Evolutionary conservation across 2,329 filamentous ascomycete genomes (phyloP), one percentile per base, ranked within the genome.

Genomic region (Aureobasidium melanogenum): DNA sequence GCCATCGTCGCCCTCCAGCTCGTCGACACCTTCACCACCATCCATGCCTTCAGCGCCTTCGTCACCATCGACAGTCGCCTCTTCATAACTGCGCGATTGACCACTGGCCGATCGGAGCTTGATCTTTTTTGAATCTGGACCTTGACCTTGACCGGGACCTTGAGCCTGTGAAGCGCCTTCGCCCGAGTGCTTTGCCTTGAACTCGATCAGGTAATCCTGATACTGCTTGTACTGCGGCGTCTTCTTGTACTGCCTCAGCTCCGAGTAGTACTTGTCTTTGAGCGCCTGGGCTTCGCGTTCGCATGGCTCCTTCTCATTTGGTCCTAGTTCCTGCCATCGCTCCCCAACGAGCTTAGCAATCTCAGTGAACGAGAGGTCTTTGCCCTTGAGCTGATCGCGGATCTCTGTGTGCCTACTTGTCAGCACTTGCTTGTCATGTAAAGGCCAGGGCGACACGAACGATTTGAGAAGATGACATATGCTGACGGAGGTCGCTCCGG

Each of bases 401-500:
- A 91, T 88, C 73, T 88, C 86, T 89, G 65, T 0, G 24, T 19
- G 5, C 36, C 30, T 47, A 10, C 6, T 9, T 36, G 51, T 56
- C 8, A 36, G 30, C 1, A 41, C 3, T 44, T 7, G 39, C 22
- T 6, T 43, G 19, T 22, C 9, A 22, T 43, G 3, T 10, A 43
- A 14, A 24, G 19, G 12, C 39, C 39, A 38, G 55, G 36, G 3
- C 19, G 17, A 7, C 34, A 79, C 86, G 77, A 73, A 89, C 87
- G 89, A 68, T 93, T 93, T 0, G 89, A 92, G 69, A 94, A 94
- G 17, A 93, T 82, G 14, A 93, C 89, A 74, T 93, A 93, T 54
- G 89, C 89, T 5, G 89, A 93, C 0, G 88, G 88, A 1, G 89
- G 88, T 26, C 89, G 80, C 69, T 92, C 88, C 1, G 89, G 89